A percentile compares a stretch with the other conserved stretches of the same genome.
phyloP scores from a whole-genome alignment of 2,329 filamentous ascomycete species.

The Colletotrichum lupini region DNA sequence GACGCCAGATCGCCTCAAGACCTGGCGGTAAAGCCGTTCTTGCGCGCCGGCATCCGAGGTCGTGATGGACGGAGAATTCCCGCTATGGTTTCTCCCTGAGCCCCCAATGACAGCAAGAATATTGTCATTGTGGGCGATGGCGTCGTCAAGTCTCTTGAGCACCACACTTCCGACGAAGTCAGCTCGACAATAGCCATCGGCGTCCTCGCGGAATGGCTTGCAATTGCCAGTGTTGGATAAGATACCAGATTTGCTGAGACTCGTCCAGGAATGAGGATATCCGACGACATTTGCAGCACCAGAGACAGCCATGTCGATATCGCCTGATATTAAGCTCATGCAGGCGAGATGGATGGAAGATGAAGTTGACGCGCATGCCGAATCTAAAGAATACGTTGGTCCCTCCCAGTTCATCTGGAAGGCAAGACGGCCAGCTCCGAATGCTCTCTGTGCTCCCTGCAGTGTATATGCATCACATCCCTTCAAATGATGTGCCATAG shows the following conservation, averaged over 20 bases:
- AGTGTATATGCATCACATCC: slow-evolving; percentile 15
- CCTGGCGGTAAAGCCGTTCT: neutral
- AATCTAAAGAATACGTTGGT: neutral
- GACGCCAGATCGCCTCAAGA: too few relatives aligned
- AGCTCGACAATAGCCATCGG: slow-evolving; percentile 61
- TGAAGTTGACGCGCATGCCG: neutral
- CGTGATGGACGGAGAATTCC: slow-evolving; percentile 45
- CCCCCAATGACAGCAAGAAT: slow-evolving; percentile 53
- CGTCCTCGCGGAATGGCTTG: slow-evolving; percentile 45
- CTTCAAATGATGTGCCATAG: neutral
- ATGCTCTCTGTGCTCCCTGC: neutral
- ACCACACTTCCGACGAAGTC: slow-evolving; percentile 58
- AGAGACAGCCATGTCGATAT: slow-evolving; percentile 47
- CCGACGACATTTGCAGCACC: slow-evolving; percentile 52
- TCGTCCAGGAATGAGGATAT: neutral
- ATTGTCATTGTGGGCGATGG: slow-evolving; percentile 57
- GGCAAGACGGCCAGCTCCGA: neutral
- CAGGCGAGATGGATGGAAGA: slow-evolving; percentile 43
- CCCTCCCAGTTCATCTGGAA: neutral
- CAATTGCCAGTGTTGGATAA: slow-evolving; percentile 44
- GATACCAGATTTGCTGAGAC: slow-evolving; percentile 39
- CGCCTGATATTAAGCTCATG: slow-evolving; percentile 42
- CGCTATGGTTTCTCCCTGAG: slow-evolving; percentile 54
- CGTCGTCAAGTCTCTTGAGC: slow-evolving; percentile 58
- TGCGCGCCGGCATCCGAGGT: slow-evolving; percentile 37